Evolutionary conservation across 352 stramenopile genomes (phyloP).

Genomic region (Peronospora destructor): DNA sequence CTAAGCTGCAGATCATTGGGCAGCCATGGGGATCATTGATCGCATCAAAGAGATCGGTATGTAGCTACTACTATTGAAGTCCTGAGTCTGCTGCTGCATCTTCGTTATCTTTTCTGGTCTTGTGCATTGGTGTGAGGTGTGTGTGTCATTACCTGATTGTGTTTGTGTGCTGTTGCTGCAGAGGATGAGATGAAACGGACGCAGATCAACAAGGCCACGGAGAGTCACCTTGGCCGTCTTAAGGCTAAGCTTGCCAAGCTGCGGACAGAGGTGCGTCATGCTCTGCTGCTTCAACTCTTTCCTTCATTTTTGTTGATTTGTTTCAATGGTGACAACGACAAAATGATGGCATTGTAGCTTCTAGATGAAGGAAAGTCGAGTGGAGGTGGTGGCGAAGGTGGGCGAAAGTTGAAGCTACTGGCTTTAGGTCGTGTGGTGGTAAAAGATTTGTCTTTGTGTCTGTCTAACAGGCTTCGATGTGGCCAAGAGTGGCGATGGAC

Average conservation of each 20-base stretch:
- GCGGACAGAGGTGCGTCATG: conserved; percentile 82
- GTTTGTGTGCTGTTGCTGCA: conserved; percentile 18
- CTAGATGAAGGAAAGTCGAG: conserved; percentile 75
- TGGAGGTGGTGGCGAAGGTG: conserved; percentile 74
- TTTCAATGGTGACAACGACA: background rate
- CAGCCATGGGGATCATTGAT: conserved; percentile 88
- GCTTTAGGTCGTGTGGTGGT: background rate
- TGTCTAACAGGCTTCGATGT: conserved; percentile 87
- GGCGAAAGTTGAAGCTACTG: background rate
- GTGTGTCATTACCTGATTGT: background rate
- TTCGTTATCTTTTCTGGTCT: too few species aligned
- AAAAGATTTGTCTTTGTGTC: background rate
- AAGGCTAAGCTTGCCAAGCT: conserved; percentile 99
- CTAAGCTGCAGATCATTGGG: conserved; percentile 1
- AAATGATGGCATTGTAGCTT: conserved; percentile 33
- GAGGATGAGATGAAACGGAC: conserved; percentile 95
- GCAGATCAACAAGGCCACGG: conserved; percentile 98
- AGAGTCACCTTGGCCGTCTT: conserved; percentile 87
- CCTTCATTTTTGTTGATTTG: conserved; percentile 2
- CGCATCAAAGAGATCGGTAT: conserved; percentile 91
- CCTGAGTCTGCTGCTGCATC: background rate
- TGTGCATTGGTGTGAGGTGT: background rate
- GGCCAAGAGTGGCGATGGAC: conserved; percentile 91
- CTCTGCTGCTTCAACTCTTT: background rate
- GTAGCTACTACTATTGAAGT: conserved; percentile 5